These are phyloP conservation scores for Populus hybrid DNA, from an alignment of 441 rosid species.

Conservation along the genomic window DNA sequence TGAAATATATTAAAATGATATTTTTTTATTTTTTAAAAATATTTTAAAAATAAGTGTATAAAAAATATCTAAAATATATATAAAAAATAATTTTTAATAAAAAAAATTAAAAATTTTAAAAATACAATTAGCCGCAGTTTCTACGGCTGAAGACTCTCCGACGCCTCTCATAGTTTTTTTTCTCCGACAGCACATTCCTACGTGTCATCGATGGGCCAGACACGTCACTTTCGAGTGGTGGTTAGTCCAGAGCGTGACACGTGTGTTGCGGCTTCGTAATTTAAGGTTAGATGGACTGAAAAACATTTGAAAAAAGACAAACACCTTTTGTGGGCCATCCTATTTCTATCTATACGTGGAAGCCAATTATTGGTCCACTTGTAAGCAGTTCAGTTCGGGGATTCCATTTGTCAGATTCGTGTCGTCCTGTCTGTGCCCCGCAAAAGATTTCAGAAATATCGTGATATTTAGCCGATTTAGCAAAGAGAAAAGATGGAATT, in stretches of 20 bases:
- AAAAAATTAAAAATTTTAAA: too few relatives aligned
- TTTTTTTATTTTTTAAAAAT: too few relatives aligned
- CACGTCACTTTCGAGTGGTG: not conserved
- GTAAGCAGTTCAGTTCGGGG: not conserved
- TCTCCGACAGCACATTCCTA: not conserved
- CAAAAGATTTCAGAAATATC: not conserved
- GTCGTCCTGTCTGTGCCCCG: not conserved
- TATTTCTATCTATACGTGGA: slow-evolving; percentile 4
- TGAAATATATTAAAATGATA: too few relatives aligned
- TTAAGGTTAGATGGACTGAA: not conserved
- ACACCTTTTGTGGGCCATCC: not conserved
- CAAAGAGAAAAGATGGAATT: too few relatives aligned
- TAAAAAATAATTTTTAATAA: too few relatives aligned
- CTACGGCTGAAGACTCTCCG: not conserved
- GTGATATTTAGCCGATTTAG: not conserved
- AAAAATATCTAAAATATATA: too few relatives aligned
- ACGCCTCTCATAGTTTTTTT: not conserved
- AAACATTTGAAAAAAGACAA: not conserved
- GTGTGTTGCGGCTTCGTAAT: not conserved
- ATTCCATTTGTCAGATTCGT: slow-evolving; percentile 19
- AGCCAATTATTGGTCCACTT: not conserved
- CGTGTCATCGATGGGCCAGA: slow-evolving; percentile 4
- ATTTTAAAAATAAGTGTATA: too few relatives aligned
- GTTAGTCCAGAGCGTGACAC: not conserved
- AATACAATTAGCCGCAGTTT: too few relatives aligned